phyloP scores from a whole-genome alignment of 2,329 filamentous ascomycete species.

The Calonectria honghensis region DNA sequence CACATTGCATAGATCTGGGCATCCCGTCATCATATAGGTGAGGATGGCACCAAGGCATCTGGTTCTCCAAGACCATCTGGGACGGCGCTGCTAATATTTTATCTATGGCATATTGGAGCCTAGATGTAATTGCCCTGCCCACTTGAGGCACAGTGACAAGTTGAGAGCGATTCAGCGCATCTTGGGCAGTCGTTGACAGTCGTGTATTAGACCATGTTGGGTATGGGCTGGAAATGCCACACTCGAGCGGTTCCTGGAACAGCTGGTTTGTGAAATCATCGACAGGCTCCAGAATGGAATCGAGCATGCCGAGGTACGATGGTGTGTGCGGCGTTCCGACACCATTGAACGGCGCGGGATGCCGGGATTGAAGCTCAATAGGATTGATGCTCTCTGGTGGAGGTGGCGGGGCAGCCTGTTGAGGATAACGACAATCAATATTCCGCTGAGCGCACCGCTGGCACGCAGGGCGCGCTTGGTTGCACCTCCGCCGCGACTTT shows the following conservation, averaged over 20 bases:
- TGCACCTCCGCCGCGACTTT: constrained; percentile 20
- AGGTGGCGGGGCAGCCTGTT: constrained; percentile 3
- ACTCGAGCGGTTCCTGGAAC: constrained; percentile 19
- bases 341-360: constrained; percentile 1
- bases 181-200: constrained; percentile 26
- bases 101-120: constrained; percentile 27
- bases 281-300: constrained; percentile 21
- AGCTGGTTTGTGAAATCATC: constrained; percentile 27
- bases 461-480: constrained; percentile 26
- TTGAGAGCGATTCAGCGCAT: constrained; percentile 28
- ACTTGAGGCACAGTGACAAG: constrained; percentile 31
- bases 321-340: constrained; percentile 2
- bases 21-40: constrained; percentile 31
- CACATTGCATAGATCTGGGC: constrained; percentile 28
- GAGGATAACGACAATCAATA: constrained; percentile 23
- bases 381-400: constrained; percentile 11
- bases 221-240: constrained; percentile 1
- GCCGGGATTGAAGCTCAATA: constrained; percentile 17
- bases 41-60: constrained; percentile 27
- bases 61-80: constrained; percentile 31
- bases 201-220: constrained; percentile 22
- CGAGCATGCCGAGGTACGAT: constrained; percentile 23
- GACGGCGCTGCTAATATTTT: constrained; percentile 20
- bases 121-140: constrained; percentile 25
- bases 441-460: constrained; percentile 26